Evolutionary conservation across 2,329 filamentous ascomycete genomes (phyloP), one percentile per base, ranked within the genome.

Genomic region (Onygenales sp.): DNA sequence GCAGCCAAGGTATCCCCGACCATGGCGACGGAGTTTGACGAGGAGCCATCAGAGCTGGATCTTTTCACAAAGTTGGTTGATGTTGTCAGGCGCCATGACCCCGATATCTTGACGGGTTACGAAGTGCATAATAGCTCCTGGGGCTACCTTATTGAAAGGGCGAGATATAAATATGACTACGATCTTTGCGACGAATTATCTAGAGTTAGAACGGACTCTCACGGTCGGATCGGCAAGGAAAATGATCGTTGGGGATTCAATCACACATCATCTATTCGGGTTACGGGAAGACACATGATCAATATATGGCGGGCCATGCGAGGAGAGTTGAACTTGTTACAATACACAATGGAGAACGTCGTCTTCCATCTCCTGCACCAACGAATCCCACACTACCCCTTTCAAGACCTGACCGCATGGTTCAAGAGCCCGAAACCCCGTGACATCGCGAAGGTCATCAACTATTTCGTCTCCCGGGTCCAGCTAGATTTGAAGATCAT

Each of bases 231-330:
- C 63, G 88, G 88, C 17, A 95, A 88, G 67, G 88, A 95, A 27
- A 83, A 83, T 49, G 91, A 96, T 67, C 80, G 83, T 58, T 97
- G 92, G 92, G 92, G 91, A 0, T 95, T 95, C 73, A 93, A 89
- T 57, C 90, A 91, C 52, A 94, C 91, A 0, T 95, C 90, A 2
- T 92, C 88, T 2, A 90, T 97, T 59, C 84, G 84, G 53, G 82
- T 98, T n/a, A 96, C 91, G 0, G 93, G 93, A 4, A 81, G 93
- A 56, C 92, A 97, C 65, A 89, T 95, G 78, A 91, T 98, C 73
- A 97, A 97, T 61, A 87, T 97, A 45, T 97, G 93, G 90, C 82
- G 92, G 61, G 90, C 91, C 0, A 96, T 98, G 91, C 82, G 89
- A 54, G 82, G 85, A n/a, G 92, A 96, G 69, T 72, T 98, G 32